Conservation (phyloP, 108 stramenopile genomes). For the Stephanodiscus triporus region DNA sequence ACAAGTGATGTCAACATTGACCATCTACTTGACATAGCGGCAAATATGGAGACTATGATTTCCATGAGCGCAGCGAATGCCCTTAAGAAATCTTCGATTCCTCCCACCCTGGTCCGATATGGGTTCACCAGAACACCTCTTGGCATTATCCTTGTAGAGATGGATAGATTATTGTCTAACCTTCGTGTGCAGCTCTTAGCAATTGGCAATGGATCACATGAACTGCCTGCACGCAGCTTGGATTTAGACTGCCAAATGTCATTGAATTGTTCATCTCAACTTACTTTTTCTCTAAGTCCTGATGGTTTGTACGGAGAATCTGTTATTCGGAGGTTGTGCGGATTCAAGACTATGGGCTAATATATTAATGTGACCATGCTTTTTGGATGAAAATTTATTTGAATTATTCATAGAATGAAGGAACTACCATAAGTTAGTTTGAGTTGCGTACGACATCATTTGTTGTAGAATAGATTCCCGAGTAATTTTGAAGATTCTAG, state of each 20-base stretch:
- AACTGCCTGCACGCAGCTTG: slow-evolving; percentile 2
- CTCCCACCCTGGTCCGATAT: slow-evolving; percentile 20
- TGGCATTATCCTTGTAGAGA: slow-evolving; percentile 22
- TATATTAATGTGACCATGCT: not conserved
- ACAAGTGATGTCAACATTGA: slow-evolving; percentile 31
- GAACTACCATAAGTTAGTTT: not conserved
- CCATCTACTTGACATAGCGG: slow-evolving; percentile 18
- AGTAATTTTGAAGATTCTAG: no score
- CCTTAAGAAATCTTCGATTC: slow-evolving; percentile 3
- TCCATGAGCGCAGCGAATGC: not conserved
- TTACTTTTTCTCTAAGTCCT: slow-evolving; percentile 21
- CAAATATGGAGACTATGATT: slow-evolving; percentile 24
- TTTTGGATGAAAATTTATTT: not conserved
- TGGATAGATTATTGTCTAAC: slow-evolving; percentile 13
- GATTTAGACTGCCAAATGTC: slow-evolving; percentile 6
- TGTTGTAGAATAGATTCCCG: no score
- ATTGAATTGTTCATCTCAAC: slow-evolving; percentile 12
- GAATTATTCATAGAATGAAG: slow-evolving; percentile 7
- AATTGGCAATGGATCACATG: slow-evolving; percentile 23
- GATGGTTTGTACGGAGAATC: slow-evolving; percentile 30
- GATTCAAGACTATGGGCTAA: slow-evolving; percentile 11
- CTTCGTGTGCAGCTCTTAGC: slow-evolving; percentile 37
- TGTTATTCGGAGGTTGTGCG: slow-evolving; percentile 37
- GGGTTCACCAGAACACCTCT: slow-evolving; percentile 17
- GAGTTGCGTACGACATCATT: not conserved